Conservation (phyloP, 805 yeast genomes). For the Blastobotrys attinorum region DNA sequence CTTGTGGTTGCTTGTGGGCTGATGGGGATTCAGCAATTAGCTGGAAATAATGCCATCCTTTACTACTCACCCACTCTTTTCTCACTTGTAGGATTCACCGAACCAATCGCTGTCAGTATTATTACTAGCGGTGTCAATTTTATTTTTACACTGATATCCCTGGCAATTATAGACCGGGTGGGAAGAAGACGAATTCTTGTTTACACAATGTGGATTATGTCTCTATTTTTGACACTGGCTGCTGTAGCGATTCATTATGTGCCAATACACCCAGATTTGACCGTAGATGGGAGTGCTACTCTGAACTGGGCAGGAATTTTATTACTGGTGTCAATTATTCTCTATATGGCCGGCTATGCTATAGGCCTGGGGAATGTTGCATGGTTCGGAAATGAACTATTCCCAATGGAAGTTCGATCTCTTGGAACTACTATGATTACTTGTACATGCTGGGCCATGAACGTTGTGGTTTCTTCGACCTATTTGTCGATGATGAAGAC, state of each 20-base stretch:
- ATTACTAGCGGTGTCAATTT: conserved; percentile 92
- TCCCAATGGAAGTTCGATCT: conserved; percentile 89
- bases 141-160: conserved; percentile 79
- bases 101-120: conserved; percentile 89
- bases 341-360: conserved; percentile 85
- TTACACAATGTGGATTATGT: conserved; percentile 77
- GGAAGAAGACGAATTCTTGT: conserved; percentile 83
- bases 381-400: conserved; percentile 95
- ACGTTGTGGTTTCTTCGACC: conserved; percentile 80
- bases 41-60: conserved; percentile 95
- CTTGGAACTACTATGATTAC: conserved; percentile 86
- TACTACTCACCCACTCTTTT: conserved; percentile 91
- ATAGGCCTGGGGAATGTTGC: conserved; percentile 95
- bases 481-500: conserved; percentile 86
- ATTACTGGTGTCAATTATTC: conserved; percentile 75
- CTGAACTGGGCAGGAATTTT: conserved; percentile 70
- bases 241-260: conserved; percentile 70
- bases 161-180: conserved; percentile 65
- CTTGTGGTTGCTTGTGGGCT: conserved; percentile 82
- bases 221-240: conserved; percentile 62
- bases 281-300: conserved; percentile 30
- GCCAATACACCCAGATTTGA: conserved; percentile 43
- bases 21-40: conserved; percentile 93
- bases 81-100: conserved; percentile 76
- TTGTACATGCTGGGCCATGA: conserved; percentile 92